Evolutionary conservation across 2,329 filamentous ascomycete genomes (phyloP).

Genomic region (Keithomyces neogunnii): DNA sequence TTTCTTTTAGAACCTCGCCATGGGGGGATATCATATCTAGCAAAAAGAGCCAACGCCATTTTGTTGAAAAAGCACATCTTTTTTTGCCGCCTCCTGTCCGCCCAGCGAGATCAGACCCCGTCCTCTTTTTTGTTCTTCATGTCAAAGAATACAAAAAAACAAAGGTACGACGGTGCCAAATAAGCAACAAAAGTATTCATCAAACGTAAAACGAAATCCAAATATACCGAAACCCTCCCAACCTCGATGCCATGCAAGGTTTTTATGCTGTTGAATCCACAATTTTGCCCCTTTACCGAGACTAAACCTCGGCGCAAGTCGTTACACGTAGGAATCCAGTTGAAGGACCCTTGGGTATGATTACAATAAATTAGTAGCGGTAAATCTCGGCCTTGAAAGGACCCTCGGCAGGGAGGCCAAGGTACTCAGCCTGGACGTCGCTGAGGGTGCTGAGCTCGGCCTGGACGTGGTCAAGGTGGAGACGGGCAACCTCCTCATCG

Average conservation of each 20-base stretch:
- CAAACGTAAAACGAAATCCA: conserved; percentile 12
- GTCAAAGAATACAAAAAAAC: neutral
- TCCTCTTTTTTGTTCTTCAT: conserved; percentile 9
- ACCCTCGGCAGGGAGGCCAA: conserved; percentile 75
- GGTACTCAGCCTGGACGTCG: conserved; percentile 86
- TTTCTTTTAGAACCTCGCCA: conserved; percentile 19
- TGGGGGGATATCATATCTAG: conserved; percentile 25
- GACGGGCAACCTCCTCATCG: conserved; percentile 94
- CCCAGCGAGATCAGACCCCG: conserved; percentile 15
- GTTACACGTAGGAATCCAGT: conserved; percentile 29
- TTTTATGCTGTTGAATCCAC: conserved; percentile 36
- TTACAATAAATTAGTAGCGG: conserved; percentile 35
- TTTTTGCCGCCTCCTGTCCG: conserved; percentile 24
- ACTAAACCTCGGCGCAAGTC: conserved; percentile 22
- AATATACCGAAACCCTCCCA: conserved; percentile 20
- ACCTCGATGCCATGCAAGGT: conserved; percentile 29
- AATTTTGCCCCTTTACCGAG: conserved; percentile 27
- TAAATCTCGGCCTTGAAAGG: conserved; percentile 90
- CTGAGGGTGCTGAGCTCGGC: conserved; percentile 86
- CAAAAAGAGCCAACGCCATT: conserved; percentile 29
- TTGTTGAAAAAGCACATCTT: conserved; percentile 32
- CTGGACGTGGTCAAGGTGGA: conserved; percentile 90
- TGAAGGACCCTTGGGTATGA: conserved; percentile 30
- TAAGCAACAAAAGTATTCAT: conserved; percentile 11
- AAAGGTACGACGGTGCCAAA: conserved; percentile 7